These are phyloP conservation scores for Citropsis articulata DNA, from an alignment of 345 rosid species.

Conservation along the genomic window DNA sequence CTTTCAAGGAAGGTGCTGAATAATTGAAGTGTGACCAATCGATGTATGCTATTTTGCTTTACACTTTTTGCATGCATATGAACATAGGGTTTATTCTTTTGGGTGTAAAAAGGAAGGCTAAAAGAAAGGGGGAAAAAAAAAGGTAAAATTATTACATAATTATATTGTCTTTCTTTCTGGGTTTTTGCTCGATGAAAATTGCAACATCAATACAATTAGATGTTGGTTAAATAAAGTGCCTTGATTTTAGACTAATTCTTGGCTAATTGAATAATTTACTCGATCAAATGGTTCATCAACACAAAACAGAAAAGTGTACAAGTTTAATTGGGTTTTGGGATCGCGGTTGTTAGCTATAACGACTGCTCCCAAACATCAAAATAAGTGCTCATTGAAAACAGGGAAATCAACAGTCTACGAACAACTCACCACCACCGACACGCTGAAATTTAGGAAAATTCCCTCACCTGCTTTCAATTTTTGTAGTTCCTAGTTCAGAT, in stretches of 20 bases:
- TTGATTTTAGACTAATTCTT: background rate
- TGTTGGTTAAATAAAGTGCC: background rate
- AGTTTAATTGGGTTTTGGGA: background rate
- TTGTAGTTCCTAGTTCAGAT: background rate
- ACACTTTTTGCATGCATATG: background rate
- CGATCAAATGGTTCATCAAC: background rate
- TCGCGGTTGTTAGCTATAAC: background rate
- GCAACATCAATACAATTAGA: background rate
- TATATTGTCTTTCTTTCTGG: background rate
- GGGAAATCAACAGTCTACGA: background rate
- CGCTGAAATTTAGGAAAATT: background rate
- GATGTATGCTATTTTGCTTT: background rate
- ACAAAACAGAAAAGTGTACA: background rate
- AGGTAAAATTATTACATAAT: background rate
- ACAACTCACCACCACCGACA: slow-evolving; percentile 11
- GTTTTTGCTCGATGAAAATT: background rate
- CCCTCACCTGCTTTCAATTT: background rate
- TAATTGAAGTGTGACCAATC: background rate
- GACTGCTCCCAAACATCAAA: background rate
- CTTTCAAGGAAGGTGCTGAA: background rate
- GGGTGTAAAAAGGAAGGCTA: background rate
- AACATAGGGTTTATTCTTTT: background rate
- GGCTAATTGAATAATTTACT: background rate
- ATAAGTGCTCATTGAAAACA: background rate
- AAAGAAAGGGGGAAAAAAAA: no score